phyloP scores from a whole-genome alignment of 2,329 filamentous ascomycete species.

The Pestalotiopsis sp. region DNA sequence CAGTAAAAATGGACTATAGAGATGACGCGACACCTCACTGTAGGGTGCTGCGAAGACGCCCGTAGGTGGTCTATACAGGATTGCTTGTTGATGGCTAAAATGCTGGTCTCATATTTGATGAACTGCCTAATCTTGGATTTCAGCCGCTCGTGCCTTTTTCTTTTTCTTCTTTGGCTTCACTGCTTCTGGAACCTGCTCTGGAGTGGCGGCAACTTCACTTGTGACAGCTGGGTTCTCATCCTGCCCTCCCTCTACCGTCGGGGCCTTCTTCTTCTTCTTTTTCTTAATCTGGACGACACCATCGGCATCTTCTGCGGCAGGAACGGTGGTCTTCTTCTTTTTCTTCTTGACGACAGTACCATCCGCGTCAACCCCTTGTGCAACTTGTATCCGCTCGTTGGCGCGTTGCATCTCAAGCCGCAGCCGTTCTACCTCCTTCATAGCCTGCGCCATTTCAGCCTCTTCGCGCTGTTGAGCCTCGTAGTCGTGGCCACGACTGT shows the following conservation, averaged over 20 bases:
- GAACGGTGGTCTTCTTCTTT: conserved; percentile 58
- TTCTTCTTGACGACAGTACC: conserved; percentile 69
- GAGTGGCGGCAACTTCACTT: neutral
- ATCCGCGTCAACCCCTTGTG: conserved; percentile 67
- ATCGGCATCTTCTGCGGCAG: conserved; percentile 18
- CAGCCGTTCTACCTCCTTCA: conserved; percentile 85
- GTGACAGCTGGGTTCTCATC: conserved; percentile 17
- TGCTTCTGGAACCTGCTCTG: conserved; percentile 16
- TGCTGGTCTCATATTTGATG: neutral
- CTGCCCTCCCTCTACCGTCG: conserved; percentile 24
- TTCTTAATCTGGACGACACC: conserved; percentile 34
- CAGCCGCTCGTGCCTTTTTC: conserved; percentile 44
- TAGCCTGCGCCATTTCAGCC: conserved; percentile 83
- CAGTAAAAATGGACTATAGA: too few species aligned
- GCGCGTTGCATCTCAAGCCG: conserved; percentile 87
- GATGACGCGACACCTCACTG: too few species aligned
- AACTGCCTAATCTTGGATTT: conserved; percentile 24
- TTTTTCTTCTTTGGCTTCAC: conserved; percentile 50
- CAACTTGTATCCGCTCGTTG: conserved; percentile 73
- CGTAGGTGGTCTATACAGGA: too few species aligned
- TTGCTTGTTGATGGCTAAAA: too few species aligned
- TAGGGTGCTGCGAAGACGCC: too few species aligned
- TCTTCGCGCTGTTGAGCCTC: conserved; percentile 77
- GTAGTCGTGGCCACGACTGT: conserved; percentile 50
- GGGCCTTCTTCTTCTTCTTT: conserved; percentile 53